phyloP scores from a whole-genome alignment of 805 yeast species.

The Wickerhamomyces hampshirensis region DNA sequence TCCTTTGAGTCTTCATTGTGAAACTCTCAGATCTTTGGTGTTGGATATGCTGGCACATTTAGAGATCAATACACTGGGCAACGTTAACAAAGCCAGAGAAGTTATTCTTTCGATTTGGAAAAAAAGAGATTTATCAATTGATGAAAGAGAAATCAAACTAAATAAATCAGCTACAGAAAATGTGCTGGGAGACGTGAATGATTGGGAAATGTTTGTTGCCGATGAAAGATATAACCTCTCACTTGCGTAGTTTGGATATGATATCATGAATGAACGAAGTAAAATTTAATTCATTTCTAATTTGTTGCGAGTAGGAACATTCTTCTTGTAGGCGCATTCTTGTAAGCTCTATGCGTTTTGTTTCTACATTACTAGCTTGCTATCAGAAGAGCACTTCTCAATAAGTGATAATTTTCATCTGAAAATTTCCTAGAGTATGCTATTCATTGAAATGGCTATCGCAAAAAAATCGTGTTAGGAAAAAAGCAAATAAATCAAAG shows the following conservation, averaged over 20 bases:
- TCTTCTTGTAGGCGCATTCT: no score
- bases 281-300: no score
- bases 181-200: conserved; percentile 2
- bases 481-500: no score
- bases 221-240: conserved; percentile 6
- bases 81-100: conserved; percentile 7
- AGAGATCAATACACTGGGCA: conserved; percentile 6
- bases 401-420: no score
- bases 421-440: no score
- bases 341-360: no score
- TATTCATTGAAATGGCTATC: no score
- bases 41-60: conserved; percentile 4
- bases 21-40: conserved; percentile 2
- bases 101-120: conserved; percentile 7
- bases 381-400: no score
- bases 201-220: conserved; percentile 9
- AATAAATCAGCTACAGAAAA: background rate
- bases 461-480: no score
- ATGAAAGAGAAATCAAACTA: background rate
- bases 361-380: no score
- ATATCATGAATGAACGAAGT: no score
- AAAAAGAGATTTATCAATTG: conserved; percentile 4
- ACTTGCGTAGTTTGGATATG: conserved; percentile 6
- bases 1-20: conserved; percentile 2
- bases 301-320: no score